Evolutionary conservation across 148 eudicot species (phyloP).

Genomic region (Tetragonia tetragonoides): DNA sequence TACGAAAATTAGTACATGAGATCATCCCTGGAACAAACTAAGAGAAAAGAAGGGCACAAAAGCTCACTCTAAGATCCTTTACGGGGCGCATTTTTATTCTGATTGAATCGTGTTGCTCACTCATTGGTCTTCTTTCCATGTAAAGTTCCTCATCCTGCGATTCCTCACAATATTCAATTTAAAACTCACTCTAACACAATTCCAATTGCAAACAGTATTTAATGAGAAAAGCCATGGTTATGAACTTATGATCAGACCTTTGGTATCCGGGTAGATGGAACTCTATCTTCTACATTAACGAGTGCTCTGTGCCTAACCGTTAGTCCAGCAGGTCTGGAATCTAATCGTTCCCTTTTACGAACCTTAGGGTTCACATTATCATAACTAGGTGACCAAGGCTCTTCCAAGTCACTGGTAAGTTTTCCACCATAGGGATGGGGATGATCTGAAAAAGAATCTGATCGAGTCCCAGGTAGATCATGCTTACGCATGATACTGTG

Average conservation of each 20-base stretch:
- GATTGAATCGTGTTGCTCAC: slow-evolving; percentile 36
- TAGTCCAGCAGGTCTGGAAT: slow-evolving; percentile 35
- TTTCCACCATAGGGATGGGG: slow-evolving; percentile 23
- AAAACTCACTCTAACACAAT: slow-evolving; percentile 3
- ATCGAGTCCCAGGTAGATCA: slow-evolving; percentile 27
- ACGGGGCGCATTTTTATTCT: slow-evolving; percentile 31
- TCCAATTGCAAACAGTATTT: background rate
- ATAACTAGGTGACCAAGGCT: slow-evolving; percentile 33
- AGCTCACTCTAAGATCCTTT: slow-evolving; percentile 52
- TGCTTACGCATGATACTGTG: slow-evolving; percentile 25
- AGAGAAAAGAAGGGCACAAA: background rate
- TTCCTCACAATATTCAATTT: slow-evolving; percentile 18
- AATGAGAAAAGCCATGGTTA: background rate
- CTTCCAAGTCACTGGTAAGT: slow-evolving; percentile 26
- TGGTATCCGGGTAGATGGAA: slow-evolving; percentile 31
- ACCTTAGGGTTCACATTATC: slow-evolving; percentile 29
- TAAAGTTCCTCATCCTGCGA: slow-evolving; percentile 47
- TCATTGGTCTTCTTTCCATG: slow-evolving; percentile 38
- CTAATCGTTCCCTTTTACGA: slow-evolving; percentile 32
- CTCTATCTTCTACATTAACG: slow-evolving; percentile 34
- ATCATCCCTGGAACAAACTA: slow-evolving; percentile 1
- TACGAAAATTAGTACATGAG: slow-evolving; percentile 10
- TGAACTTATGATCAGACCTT: slow-evolving; percentile 43
- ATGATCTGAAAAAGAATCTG: slow-evolving; percentile 30
- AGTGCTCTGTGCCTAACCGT: slow-evolving; percentile 32